phyloP scores from a whole-genome alignment of 176 grass and related monocot species.

The Tillandsia fasciculata region DNA sequence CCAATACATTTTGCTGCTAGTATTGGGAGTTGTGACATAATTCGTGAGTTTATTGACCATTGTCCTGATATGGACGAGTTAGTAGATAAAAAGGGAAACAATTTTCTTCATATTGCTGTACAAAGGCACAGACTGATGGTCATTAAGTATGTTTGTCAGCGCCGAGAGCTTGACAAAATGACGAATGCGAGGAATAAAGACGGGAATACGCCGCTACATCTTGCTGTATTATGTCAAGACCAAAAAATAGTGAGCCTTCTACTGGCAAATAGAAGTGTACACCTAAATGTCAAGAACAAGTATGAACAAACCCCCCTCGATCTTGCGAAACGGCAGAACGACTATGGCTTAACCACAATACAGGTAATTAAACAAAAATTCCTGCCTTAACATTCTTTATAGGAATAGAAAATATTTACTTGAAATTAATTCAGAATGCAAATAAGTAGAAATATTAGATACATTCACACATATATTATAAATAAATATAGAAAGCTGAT shows the following conservation, averaged over 20 bases:
- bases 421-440: too few relatives aligned
- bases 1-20: constrained; percentile 10
- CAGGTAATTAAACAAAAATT: neutral
- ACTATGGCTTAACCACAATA: neutral
- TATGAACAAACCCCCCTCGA: constrained; percentile 30
- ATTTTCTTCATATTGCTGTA: constrained; percentile 32
- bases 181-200: constrained; percentile 22
- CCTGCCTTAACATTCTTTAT: too few relatives aligned
- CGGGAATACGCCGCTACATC: constrained; percentile 41
- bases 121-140: constrained; percentile 15
- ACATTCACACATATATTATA: too few relatives aligned
- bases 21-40: neutral
- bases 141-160: constrained; percentile 19
- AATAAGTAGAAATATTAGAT: too few relatives aligned
- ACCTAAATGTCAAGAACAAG: constrained; percentile 30
- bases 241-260: neutral
- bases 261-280: constrained; percentile 6
- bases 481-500: too few relatives aligned
- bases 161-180: constrained; percentile 14
- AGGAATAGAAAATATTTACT: too few relatives aligned
- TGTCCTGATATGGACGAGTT: constrained; percentile 10
- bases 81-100: constrained; percentile 5
- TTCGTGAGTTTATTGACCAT: neutral
- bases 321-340: constrained; percentile 14
- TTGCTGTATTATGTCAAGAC: constrained; percentile 17